Evolutionary conservation across 768 basidiomycete species (phyloP).

Genomic region (Psilocybe sp.): DNA sequence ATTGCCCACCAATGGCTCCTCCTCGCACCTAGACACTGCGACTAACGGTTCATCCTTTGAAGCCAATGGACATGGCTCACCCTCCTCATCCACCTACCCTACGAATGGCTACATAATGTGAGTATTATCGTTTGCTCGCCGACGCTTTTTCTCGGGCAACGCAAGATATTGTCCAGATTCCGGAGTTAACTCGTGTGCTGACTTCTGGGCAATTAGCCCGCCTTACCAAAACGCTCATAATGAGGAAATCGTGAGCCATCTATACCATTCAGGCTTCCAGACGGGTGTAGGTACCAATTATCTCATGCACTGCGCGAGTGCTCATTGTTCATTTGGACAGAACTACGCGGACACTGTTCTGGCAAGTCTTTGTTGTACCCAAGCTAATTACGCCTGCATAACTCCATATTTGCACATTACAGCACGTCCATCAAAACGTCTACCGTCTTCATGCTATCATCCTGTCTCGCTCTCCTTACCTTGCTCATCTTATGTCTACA

Average conservation of each 20-base stretch:
- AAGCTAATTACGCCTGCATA: not conserved
- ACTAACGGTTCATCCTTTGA: conserved; percentile 33
- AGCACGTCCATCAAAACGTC: conserved; percentile 74
- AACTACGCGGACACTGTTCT: conserved; percentile 82
- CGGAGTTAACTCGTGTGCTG: not conserved
- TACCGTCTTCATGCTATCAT: conserved; percentile 85
- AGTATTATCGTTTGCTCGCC: conserved; percentile 27
- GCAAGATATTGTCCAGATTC: not conserved
- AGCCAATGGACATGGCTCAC: conserved; percentile 25
- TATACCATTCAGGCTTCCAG: conserved; percentile 80
- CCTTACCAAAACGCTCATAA: conserved; percentile 67
- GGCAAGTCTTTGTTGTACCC: conserved; percentile 38
- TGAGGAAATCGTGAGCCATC: conserved; percentile 73
- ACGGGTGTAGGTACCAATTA: conserved; percentile 59
- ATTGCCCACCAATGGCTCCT: conserved; percentile 47
- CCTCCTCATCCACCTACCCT: conserved; percentile 40
- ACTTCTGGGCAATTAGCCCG: conserved; percentile 24
- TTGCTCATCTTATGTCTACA: conserved; percentile 86
- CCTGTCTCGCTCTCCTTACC: conserved; percentile 82
- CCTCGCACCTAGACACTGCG: conserved; percentile 35
- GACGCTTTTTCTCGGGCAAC: not conserved
- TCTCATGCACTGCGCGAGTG: conserved; percentile 2
- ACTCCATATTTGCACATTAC: conserved; percentile 10
- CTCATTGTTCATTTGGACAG: conserved; percentile 33
- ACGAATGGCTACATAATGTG: conserved; percentile 61